Percentiles rank a stretch among this genome's conserved stretches.
phyloP scores from a whole-genome alignment of 129 eudicot species.

The Smallanthus sonchifolius region DNA sequence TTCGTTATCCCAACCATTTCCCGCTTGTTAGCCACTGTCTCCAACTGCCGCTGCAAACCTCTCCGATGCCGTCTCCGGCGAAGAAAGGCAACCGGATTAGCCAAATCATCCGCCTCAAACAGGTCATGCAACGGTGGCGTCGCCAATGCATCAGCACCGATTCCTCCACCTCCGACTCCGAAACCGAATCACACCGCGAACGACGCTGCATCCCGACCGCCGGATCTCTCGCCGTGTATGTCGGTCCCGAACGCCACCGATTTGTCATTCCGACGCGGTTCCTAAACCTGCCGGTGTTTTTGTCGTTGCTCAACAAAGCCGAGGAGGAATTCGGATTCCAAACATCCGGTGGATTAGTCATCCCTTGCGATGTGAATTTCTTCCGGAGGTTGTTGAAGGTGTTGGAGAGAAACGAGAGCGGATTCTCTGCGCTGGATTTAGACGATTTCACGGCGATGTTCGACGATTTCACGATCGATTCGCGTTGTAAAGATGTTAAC shows the following conservation, averaged over 20 bases:
- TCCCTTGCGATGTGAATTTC: slow-evolving; percentile 44
- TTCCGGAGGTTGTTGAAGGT: slow-evolving; percentile 24
- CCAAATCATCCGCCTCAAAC: slow-evolving; percentile 52
- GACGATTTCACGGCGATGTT: slow-evolving; percentile 34
- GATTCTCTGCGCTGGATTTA: slow-evolving; percentile 18
- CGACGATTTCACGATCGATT: slow-evolving; percentile 9
- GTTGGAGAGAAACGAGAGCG: slow-evolving; percentile 38
- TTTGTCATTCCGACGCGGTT: slow-evolving; percentile 56
- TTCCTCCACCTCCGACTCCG: slow-evolving; percentile 14
- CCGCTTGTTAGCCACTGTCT: not conserved
- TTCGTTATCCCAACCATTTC: not conserved
- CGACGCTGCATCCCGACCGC: slow-evolving; percentile 20
- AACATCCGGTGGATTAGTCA: slow-evolving; percentile 34
- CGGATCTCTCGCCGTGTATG: slow-evolving; percentile 51
- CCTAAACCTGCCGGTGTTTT: slow-evolving; percentile 31
- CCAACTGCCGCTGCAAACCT: slow-evolving; percentile 15
- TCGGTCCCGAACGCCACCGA: slow-evolving; percentile 38
- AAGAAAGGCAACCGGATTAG: slow-evolving; percentile 39
- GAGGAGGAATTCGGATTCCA: slow-evolving; percentile 60
- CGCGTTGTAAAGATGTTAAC: not conserved
- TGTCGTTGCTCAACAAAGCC: slow-evolving; percentile 28
- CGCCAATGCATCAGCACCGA: not conserved
- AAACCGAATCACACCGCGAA: not conserved
- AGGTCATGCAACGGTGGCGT: slow-evolving; percentile 49
- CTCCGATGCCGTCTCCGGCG: slow-evolving; percentile 38